Percentiles rank a stretch among this genome's conserved stretches.
Evolutionary conservation across 768 basidiomycete species (phyloP).

Genomic region (Hydnomerulius pinastri): DNA sequence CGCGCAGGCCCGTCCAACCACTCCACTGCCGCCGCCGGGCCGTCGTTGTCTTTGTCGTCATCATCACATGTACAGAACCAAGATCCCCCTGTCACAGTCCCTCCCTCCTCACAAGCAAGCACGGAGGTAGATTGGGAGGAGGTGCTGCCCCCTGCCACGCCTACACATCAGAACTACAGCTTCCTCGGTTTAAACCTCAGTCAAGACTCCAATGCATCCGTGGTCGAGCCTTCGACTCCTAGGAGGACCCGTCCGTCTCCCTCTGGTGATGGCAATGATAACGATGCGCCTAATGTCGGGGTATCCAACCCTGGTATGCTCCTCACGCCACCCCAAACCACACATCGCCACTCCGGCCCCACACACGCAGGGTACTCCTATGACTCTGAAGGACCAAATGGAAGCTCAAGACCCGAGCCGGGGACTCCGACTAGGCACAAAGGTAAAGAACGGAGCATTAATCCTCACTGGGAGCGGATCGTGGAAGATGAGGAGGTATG

Average conservation of each 20-base stretch:
- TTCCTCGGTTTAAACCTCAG: slow-evolving; percentile 21
- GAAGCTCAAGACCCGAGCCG: slow-evolving; percentile 5
- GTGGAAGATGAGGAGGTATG: slow-evolving; percentile 9
- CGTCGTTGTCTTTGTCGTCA: not conserved
- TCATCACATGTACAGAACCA: not conserved
- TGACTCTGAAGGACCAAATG: not conserved
- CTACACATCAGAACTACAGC: slow-evolving; percentile 6
- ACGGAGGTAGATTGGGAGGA: slow-evolving; percentile 1
- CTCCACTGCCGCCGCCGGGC: not conserved
- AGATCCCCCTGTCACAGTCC: not conserved
- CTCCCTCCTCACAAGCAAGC: not conserved
- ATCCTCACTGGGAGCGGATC: not conserved
- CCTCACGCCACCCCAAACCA: slow-evolving; percentile 25
- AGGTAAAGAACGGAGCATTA: slow-evolving; percentile 23
- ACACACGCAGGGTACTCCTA: no score
- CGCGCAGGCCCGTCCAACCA: not conserved
- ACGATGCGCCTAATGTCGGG: no score
- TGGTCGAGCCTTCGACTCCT: slow-evolving; percentile 15
- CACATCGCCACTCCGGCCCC: not conserved
- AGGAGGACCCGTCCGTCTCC: not conserved
- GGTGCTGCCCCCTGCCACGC: not conserved
- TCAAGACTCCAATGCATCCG: slow-evolving; percentile 10
- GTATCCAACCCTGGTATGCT: not conserved
- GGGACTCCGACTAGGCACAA: slow-evolving; percentile 25
- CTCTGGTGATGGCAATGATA: not conserved